These are phyloP conservation scores for Aspergillus hancockii DNA, from an alignment of 495 filamentous ascomycete species.

Conservation along the genomic window DNA sequence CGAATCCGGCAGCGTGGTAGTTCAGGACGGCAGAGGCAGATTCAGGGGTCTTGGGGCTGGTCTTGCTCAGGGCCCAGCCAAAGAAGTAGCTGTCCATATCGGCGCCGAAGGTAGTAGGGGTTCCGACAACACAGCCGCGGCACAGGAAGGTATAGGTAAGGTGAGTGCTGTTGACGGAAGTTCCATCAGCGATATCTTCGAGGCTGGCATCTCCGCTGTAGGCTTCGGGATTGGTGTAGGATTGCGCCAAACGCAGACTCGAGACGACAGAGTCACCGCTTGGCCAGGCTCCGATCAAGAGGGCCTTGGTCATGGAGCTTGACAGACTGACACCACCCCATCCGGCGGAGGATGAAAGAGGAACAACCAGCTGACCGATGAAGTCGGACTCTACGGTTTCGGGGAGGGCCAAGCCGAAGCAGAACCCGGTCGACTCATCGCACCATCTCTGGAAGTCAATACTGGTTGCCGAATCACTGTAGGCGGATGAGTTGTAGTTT, in stretches of 20 bases:
- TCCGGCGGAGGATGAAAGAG: slow-evolving; percentile 21
- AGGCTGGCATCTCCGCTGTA: slow-evolving; percentile 25
- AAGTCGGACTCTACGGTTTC: slow-evolving; percentile 33
- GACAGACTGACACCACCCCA: slow-evolving; percentile 34
- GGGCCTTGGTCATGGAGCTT: slow-evolving; percentile 37
- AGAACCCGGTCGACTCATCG: slow-evolving; percentile 29
- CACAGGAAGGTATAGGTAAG: slow-evolving; percentile 43
- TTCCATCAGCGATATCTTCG: slow-evolving; percentile 33
- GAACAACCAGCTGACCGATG: slow-evolving; percentile 37
- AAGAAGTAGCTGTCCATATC: slow-evolving; percentile 21
- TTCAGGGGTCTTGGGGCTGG: slow-evolving; percentile 20
- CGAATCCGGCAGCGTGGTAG: slow-evolving; percentile 38
- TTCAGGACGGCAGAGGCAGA: slow-evolving; percentile 16
- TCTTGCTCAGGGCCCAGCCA: slow-evolving; percentile 31
- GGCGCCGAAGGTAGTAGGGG: slow-evolving; percentile 20
- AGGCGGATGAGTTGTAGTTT: slow-evolving; percentile 23
- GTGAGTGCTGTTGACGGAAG: slow-evolving; percentile 35
- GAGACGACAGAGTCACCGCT: slow-evolving; percentile 33
- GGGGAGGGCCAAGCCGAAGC: slow-evolving; percentile 39
- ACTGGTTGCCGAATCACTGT: slow-evolving; percentile 37
- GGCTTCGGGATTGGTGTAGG: slow-evolving; percentile 22
- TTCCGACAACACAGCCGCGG: slow-evolving; percentile 29
- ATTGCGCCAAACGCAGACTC: slow-evolving; percentile 34
- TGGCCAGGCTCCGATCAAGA: slow-evolving; percentile 39
- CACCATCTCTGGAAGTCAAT: slow-evolving; percentile 37